Conservation (phyloP, 164 flowering plant genomes). For the Chloranthus sessilifolius region DNA sequence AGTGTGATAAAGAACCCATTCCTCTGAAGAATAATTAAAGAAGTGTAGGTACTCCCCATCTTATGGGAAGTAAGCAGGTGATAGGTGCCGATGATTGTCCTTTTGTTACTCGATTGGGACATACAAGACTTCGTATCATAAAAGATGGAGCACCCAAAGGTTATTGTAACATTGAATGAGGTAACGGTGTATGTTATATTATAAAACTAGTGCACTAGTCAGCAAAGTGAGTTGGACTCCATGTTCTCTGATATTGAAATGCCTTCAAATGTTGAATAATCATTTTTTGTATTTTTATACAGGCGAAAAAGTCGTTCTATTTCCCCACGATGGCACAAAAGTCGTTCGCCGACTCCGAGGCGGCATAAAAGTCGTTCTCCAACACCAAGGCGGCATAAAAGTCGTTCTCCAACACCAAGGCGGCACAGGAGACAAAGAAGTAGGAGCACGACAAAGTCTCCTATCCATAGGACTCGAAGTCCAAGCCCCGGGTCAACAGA, state of each 20-base stretch:
- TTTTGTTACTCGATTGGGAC: slow-evolving; percentile 62
- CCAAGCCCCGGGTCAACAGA: slow-evolving; percentile 56
- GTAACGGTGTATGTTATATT: slow-evolving; percentile 55
- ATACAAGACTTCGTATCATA: slow-evolving; percentile 62
- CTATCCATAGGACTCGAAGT: slow-evolving; percentile 53
- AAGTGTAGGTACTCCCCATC: slow-evolving; percentile 40
- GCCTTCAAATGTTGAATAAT: not conserved
- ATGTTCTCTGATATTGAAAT: not conserved
- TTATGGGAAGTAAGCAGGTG: slow-evolving; percentile 68
- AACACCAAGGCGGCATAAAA: slow-evolving; percentile 53
- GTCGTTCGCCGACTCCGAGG: slow-evolving; percentile 65
- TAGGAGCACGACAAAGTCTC: slow-evolving; percentile 62
- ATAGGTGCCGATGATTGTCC: slow-evolving; percentile 61
- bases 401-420: slow-evolving; percentile 77
- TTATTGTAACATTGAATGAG: slow-evolving; percentile 67
- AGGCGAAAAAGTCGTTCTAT: slow-evolving; percentile 68
- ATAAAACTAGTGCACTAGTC: slow-evolving; percentile 1
- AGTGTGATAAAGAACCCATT: slow-evolving; percentile 18
- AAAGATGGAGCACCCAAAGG: slow-evolving; percentile 75
- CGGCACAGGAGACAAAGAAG: slow-evolving; percentile 64
- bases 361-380: slow-evolving; percentile 76
- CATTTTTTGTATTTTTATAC: slow-evolving; percentile 13
- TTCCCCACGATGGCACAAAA: slow-evolving; percentile 60
- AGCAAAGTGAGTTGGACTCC: not conserved
- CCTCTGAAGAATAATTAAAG: slow-evolving; percentile 21